Evolutionary conservation across 2,329 filamentous ascomycete species (phyloP).

Genomic region (Apiospora rasikravindrae): DNA sequence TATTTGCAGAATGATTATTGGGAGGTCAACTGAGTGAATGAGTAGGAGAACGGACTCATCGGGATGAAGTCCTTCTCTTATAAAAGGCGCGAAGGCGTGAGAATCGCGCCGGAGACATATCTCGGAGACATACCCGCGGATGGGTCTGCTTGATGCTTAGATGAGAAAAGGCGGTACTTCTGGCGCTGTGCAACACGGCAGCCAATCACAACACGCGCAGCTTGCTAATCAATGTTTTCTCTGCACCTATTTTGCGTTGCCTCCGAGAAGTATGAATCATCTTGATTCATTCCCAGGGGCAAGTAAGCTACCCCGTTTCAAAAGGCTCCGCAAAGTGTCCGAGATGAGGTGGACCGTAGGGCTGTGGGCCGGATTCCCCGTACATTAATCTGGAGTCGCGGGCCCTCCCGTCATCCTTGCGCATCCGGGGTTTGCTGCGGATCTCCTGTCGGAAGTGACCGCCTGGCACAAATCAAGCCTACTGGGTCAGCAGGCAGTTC

Average conservation of each 20-base stretch:
- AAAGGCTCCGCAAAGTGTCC: conserved; percentile 3
- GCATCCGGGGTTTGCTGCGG: neutral
- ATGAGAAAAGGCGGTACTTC: too few relatives aligned
- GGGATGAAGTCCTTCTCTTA: too few relatives aligned
- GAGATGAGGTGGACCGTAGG: neutral
- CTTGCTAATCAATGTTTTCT: neutral
- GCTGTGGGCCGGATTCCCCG: neutral
- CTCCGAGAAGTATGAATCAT: neutral
- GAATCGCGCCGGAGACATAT: neutral
- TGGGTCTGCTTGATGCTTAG: neutral
- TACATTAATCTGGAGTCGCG: neutral
- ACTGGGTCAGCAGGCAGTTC: too few relatives aligned
- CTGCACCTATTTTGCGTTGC: neutral
- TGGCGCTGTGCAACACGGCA: neutral
- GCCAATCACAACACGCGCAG: neutral
- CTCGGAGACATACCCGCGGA: neutral
- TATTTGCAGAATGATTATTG: neutral
- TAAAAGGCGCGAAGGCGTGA: fast-evolving
- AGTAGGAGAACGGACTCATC: too few relatives aligned
- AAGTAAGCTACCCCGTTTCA: neutral
- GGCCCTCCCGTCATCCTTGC: neutral
- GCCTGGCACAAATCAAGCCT: too few relatives aligned
- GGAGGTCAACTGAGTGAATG: too few relatives aligned
- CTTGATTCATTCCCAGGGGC: neutral
- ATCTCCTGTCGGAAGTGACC: neutral